phyloP scores from a whole-genome alignment of 2,329 filamentous ascomycete genomes.

The Diaporthe citri region DNA sequence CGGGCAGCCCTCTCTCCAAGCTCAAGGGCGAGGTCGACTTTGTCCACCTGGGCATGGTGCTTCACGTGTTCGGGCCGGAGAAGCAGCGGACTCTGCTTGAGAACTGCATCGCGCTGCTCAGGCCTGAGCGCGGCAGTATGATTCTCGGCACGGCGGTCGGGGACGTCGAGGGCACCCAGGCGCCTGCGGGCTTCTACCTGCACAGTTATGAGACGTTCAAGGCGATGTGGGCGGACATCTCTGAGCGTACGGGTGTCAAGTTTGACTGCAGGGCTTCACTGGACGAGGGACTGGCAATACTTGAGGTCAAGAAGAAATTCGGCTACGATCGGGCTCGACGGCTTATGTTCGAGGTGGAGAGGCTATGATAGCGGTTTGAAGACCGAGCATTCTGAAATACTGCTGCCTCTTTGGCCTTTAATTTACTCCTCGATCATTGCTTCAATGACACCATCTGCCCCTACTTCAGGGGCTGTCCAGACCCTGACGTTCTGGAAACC shows the following conservation, averaged over 20 bases:
- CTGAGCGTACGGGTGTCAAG: slow-evolving; percentile 33
- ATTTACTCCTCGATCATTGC: not conserved
- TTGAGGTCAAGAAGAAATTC: not conserved
- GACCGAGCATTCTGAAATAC: too few species aligned
- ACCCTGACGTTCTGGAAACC: slow-evolving; percentile 44
- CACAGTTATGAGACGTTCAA: slow-evolving; percentile 41
- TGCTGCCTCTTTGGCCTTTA: too few species aligned
- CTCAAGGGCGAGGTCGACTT: slow-evolving; percentile 46
- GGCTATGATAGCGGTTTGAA: not conserved
- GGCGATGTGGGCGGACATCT: slow-evolving; percentile 38
- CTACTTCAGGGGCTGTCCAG: slow-evolving; percentile 44
- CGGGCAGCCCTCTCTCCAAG: slow-evolving; percentile 36
- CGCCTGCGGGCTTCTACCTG: slow-evolving; percentile 10
- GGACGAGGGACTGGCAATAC: slow-evolving; percentile 17
- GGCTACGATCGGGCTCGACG: not conserved
- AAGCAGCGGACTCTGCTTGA: slow-evolving; percentile 45
- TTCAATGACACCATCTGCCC: slow-evolving; percentile 41
- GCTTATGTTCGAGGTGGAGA: slow-evolving; percentile 11
- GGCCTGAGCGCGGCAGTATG: slow-evolving; percentile 35
- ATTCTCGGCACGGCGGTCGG: slow-evolving; percentile 39
- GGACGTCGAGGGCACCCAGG: slow-evolving; percentile 31
- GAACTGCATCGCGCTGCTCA: slow-evolving; percentile 46
- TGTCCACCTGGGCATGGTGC: slow-evolving; percentile 48
- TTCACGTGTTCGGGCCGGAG: slow-evolving; percentile 49
- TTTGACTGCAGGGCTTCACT: slow-evolving; percentile 8